Evolutionary conservation across 805 yeast species (phyloP).

Genomic region (Metahyphopichia silvanorum): DNA sequence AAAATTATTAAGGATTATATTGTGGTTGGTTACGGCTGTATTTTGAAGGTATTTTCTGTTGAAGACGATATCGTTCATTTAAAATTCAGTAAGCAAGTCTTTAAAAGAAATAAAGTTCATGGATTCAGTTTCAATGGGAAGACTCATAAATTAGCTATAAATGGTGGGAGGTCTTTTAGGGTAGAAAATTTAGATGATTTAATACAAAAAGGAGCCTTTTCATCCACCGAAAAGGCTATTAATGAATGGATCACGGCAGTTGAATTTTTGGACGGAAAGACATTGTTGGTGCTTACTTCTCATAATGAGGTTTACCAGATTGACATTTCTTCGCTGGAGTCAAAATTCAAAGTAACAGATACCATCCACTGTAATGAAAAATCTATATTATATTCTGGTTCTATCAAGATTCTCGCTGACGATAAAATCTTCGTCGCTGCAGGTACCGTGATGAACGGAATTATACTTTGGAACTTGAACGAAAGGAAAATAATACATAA

Average conservation of each 20-base stretch:
- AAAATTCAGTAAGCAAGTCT: constrained; percentile 42
- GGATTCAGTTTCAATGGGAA: constrained; percentile 48
- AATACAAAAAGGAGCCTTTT: constrained; percentile 11
- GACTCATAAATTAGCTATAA: constrained; percentile 35
- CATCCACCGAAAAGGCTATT: constrained; percentile 43
- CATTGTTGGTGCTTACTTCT: constrained; percentile 61
- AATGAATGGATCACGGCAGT: constrained; percentile 80
- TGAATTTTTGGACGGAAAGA: constrained; percentile 42
- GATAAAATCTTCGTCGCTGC: constrained; percentile 62
- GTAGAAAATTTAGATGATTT: constrained; percentile 33
- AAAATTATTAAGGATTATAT: constrained; percentile 37
- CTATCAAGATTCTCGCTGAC: constrained; percentile 47
- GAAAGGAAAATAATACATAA: constrained; percentile 44
- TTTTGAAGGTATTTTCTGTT: constrained; percentile 52
- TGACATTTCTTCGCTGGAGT: constrained; percentile 26
- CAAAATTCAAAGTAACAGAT: constrained; percentile 20
- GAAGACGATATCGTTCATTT: constrained; percentile 22
- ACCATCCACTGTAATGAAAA: constrained; percentile 58
- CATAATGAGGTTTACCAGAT: constrained; percentile 60
- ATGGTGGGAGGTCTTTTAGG: constrained; percentile 73
- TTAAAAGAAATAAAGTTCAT: constrained; percentile 78
- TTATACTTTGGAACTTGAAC: constrained; percentile 69
- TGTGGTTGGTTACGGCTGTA: constrained; percentile 72
- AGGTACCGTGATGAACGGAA: constrained; percentile 92
- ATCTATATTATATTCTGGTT: constrained; percentile 85